Percentiles rank a stretch among this genome's conserved stretches.
Conservation (phyloP, 371 early-diverging fungal species). For the Mortierella sp. region DNA sequence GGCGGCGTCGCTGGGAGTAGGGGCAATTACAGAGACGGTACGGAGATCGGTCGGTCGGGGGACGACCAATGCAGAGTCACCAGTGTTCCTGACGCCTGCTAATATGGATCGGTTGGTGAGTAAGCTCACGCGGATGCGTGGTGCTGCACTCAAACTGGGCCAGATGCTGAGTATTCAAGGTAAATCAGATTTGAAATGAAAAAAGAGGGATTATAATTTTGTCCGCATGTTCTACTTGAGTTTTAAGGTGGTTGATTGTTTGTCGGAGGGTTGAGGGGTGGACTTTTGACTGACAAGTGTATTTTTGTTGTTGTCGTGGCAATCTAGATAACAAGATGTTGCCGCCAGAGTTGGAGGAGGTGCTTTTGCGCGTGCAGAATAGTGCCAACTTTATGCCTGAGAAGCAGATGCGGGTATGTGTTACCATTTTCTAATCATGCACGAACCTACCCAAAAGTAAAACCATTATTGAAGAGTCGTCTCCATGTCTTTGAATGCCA, state of each 20-base stretch:
- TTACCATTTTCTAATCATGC: neutral
- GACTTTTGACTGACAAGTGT: neutral
- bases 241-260: no score
- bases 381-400: constrained; percentile 97
- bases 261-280: neutral
- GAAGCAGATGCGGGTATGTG: constrained; percentile 79
- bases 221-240: neutral
- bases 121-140: constrained; percentile 94
- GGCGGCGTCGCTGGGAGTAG: constrained; percentile 81
- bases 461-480: no score
- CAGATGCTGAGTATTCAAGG: constrained; percentile 98
- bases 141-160: constrained; percentile 97
- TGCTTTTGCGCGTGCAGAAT: constrained; percentile 91
- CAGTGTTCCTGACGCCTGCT: constrained; percentile 73
- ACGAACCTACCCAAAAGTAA: no score
- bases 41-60: constrained; percentile 68
- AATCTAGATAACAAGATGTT: constrained; percentile 70
- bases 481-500: no score
- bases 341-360: constrained; percentile 85
- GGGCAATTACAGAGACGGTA: constrained; percentile 82
- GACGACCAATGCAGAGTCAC: constrained; percentile 59
- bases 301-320: neutral
- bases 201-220: neutral
- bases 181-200: constrained; percentile 7
- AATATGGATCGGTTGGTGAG: constrained; percentile 91